Evolutionary conservation across 192 early-diverging fungal genomes (phyloP), one percentile per base, ranked within the genome.

Genomic region (Backusella morwellensis): DNA sequence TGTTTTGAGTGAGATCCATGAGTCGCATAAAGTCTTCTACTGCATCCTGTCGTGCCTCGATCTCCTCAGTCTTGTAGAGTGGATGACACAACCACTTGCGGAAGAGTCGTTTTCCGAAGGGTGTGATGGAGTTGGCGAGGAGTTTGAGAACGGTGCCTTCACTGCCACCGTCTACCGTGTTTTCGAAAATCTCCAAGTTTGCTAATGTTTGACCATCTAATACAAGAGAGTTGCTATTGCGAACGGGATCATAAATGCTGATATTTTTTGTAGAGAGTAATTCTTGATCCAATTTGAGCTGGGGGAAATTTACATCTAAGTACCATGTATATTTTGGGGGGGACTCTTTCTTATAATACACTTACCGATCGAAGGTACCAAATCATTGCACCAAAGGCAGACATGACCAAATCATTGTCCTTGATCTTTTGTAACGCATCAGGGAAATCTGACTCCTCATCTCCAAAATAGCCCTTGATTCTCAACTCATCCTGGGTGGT

Each of bases 141-240:
- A 98, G 85, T 72, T 93, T 87, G 73, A 97, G 92, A 3, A 99
- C 88, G 0, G 96, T 96, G 7, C 97, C 96, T 17, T 88, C 74
- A 7, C 88, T 87, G 9, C 86, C 81, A 9, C 93, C 91, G 77
- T 97, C 96, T 12, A 84, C 75, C 0, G 92, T 88, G 71, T 96
- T 95, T 72, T 95, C 84, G 68, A 99, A 96, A 17, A 99, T 83
- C 75, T 99, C 97, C 26, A 99, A 80, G 72, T 98, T 98, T 68
- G 93, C 86, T 21, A 99, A 81, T 1, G 98, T 97, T 66, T 96
- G 96, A 4, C 96, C 97, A 70, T 99, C 97, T 35, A 99, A 87
- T 21, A 97, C 88, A 21, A 98, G 84, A 14, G 93, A 92, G 9
- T 89, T 87, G 1, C 84, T 81, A 35, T 91, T 89, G 54, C 92